phyloP scores from a whole-genome alignment of 2,329 filamentous ascomycete genomes.

The Talaromyces atroroseus region DNA sequence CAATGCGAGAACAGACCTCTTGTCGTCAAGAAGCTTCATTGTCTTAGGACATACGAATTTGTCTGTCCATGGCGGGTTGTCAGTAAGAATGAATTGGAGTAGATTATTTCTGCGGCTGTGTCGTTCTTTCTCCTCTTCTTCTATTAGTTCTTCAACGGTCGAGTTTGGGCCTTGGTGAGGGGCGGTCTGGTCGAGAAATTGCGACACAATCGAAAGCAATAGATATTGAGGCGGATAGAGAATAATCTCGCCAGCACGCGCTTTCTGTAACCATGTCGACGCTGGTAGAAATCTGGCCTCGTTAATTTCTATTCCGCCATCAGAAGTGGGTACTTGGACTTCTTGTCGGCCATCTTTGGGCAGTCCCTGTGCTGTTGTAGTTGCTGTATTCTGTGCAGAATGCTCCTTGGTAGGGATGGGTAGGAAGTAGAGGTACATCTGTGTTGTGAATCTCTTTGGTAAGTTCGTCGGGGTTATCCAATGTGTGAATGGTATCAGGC shows the following conservation, averaged over 20 bases:
- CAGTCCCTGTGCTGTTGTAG: conserved; percentile 22
- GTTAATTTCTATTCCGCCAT: conserved; percentile 65
- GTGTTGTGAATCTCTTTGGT: conserved; percentile 78
- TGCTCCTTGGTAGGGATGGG: conserved; percentile 46
- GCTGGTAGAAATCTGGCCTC: conserved; percentile 72
- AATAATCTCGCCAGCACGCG: conserved; percentile 62
- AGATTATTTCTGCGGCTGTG: conserved; percentile 40
- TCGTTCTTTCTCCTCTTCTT: conserved; percentile 21
- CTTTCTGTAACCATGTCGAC: conserved; percentile 61
- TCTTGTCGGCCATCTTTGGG: conserved; percentile 46
- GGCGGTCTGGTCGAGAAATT: conserved; percentile 40
- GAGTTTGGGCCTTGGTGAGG: conserved; percentile 11
- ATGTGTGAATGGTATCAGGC: conserved; percentile 74
- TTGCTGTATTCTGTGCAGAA: conserved; percentile 19
- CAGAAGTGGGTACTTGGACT: conserved; percentile 65
- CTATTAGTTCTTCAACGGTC: conserved; percentile 16
- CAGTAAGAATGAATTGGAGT: conserved; percentile 44
- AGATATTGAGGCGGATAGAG: conserved; percentile 84
- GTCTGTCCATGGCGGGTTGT: conserved; percentile 41
- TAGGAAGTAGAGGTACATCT: conserved; percentile 94
- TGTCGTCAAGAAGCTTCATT: conserved; percentile 38
- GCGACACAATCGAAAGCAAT: conserved; percentile 48
- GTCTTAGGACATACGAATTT: conserved; percentile 44
- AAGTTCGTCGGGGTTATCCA: conserved; percentile 78
- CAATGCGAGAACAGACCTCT: conserved; percentile 48